Evolutionary conservation across 2,329 filamentous ascomycete species (phyloP), one percentile per base, ranked within the genome.

Genomic region (Fusarium staphyleae): DNA sequence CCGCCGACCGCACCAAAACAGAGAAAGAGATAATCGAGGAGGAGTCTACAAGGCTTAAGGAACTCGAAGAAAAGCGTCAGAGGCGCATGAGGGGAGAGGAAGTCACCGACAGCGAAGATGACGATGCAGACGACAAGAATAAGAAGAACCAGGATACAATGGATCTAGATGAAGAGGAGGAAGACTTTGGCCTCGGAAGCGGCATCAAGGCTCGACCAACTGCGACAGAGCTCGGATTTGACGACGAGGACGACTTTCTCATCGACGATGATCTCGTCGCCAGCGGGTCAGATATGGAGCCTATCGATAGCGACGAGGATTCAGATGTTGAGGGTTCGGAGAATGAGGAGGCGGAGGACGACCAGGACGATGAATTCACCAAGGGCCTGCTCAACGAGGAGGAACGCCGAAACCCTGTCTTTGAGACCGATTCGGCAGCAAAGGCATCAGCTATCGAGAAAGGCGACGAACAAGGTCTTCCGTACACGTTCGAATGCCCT

Each of bases 171-270:
- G 68, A 77, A 9, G 80, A 78, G 4, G 78, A 83, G 1, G 82
- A 85, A 26, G 80, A 82, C 49, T 89, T 84, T 69, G 82, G 83
- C 3, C 75, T 88, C 13, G 86, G 86, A 28, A 70, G 73, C 41
- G 85, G 85, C 35, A 84, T 87, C 60, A 83, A 78, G 65, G 75
- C 77, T 46, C 78, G 80, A 18, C 80, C 79, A 26, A 85, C 84
- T 7, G 82, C 81, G 3, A 79, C 82, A 10, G 82, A 88, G 52
- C 72, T 92, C 14, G 90, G 87, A 5, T 87, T 96, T 28, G 92
- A 96, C 61, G 93, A 97, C 64, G 93, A 98, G 70, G 93, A 98
- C 66, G 91, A 97, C 65, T 98, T 98, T 66, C 71, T 93, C 19
- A 87, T 97, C 57, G 93, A 98, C 53, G 90, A 95, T 57, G 89